phyloP scores from a whole-genome alignment of 768 basidiomycete genomes.

The Auriculariales sp. region DNA sequence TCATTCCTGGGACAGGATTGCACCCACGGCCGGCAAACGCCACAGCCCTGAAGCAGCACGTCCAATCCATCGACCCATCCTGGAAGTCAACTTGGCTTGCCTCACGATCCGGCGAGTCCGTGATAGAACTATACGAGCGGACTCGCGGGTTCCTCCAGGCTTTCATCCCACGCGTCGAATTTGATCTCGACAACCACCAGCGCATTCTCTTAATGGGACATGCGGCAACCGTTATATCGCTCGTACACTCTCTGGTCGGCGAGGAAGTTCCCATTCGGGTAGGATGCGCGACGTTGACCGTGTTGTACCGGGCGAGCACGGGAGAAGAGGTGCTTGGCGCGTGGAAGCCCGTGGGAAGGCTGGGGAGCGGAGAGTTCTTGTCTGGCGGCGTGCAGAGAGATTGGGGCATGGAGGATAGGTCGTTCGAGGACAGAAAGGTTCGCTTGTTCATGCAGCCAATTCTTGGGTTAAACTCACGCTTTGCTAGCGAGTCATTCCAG shows the following conservation, averaged over 20 bases:
- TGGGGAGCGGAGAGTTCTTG: slow-evolving; percentile 47
- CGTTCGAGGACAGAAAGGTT: slow-evolving; percentile 47
- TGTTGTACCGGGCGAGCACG: slow-evolving; percentile 22
- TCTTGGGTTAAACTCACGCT: slow-evolving; percentile 1
- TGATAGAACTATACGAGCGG: slow-evolving; percentile 48
- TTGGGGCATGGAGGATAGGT: slow-evolving; percentile 72
- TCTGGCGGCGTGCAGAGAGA: slow-evolving; percentile 45
- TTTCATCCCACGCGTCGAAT: slow-evolving; percentile 40
- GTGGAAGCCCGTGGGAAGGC: slow-evolving; percentile 27
- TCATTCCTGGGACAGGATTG: slow-evolving; percentile 46
- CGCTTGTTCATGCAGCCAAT: slow-evolving; percentile 8
- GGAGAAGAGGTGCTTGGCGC: slow-evolving; percentile 20
- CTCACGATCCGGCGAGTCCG: slow-evolving; percentile 57
- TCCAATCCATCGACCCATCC: slow-evolving; percentile 39
- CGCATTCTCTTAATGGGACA: slow-evolving; percentile 54
- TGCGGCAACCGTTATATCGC: slow-evolving; percentile 58
- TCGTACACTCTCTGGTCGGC: slow-evolving; percentile 43
- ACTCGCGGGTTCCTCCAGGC: slow-evolving; percentile 32
- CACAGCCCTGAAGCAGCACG: slow-evolving; percentile 33
- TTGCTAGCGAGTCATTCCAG: slow-evolving; percentile 43
- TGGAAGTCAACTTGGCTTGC: slow-evolving; percentile 52
- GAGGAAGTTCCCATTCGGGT: slow-evolving; percentile 40
- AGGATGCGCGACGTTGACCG: slow-evolving; percentile 63
- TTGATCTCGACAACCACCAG: slow-evolving; percentile 26
- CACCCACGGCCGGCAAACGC: slow-evolving; percentile 62